Conservation (phyloP, 768 basidiomycete species). For the Cubamyces lactineus region DNA sequence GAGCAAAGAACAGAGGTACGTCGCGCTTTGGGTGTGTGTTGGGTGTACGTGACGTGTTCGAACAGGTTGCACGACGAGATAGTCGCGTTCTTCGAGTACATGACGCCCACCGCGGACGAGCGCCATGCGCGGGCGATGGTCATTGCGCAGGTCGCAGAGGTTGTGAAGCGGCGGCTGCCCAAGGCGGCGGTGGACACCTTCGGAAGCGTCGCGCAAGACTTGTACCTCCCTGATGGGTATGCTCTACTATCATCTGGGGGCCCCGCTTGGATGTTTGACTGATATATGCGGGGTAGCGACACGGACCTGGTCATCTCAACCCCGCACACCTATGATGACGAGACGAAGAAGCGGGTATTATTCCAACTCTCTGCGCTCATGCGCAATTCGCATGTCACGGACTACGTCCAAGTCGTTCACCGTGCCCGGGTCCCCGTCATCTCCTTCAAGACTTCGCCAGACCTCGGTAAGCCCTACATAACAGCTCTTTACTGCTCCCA, state of each 20-base stretch:
- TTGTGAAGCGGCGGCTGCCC: slow-evolving; percentile 48
- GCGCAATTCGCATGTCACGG: slow-evolving; percentile 46
- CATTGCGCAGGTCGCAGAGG: slow-evolving; percentile 47
- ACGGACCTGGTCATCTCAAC: slow-evolving; percentile 59
- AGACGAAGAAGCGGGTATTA: slow-evolving; percentile 46
- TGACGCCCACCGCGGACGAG: slow-evolving; percentile 58
- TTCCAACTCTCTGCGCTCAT: slow-evolving; percentile 53
- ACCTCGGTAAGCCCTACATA: slow-evolving; percentile 38
- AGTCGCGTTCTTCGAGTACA: slow-evolving; percentile 55
- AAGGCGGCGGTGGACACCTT: slow-evolving; percentile 55
- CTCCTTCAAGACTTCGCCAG: slow-evolving; percentile 52
- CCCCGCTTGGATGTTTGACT: not conserved
- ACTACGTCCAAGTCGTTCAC: slow-evolving; percentile 47
- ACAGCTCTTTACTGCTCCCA: not conserved
- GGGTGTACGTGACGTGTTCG: not conserved
- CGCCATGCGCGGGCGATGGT: slow-evolving; percentile 48
- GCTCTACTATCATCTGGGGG: slow-evolving; percentile 24
- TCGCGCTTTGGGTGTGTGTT: not conserved
- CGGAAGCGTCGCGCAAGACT: slow-evolving; percentile 62
- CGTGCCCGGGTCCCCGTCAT: slow-evolving; percentile 67
- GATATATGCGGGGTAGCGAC: slow-evolving; percentile 47
- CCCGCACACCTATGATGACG: slow-evolving; percentile 34
- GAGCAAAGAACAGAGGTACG: slow-evolving; percentile 39
- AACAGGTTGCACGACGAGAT: slow-evolving; percentile 68
- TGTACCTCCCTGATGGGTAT: slow-evolving; percentile 66